phyloP scores from a whole-genome alignment of 2,329 filamentous ascomycete genomes.

The Fusarium sp. region DNA sequence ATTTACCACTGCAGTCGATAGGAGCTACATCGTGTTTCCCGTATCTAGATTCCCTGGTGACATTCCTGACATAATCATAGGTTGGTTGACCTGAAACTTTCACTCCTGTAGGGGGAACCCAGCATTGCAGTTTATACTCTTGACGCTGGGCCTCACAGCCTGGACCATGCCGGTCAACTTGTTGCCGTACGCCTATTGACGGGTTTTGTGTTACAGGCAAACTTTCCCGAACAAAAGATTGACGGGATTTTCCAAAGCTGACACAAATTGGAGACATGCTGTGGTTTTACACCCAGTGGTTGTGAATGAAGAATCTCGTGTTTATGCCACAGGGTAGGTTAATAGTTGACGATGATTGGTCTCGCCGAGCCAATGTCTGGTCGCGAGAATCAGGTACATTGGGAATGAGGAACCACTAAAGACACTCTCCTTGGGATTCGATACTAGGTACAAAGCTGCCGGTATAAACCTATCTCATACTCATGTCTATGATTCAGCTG shows the following conservation, averaged over 20 bases:
- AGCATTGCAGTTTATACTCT: neutral
- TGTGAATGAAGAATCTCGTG: neutral
- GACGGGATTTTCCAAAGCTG: neutral
- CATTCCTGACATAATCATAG: neutral
- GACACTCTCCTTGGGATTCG: no score
- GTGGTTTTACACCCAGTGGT: neutral
- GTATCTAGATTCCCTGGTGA: neutral
- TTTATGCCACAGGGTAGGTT: slow-evolving; percentile 19
- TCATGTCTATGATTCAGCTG: no score
- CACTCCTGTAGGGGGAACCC: neutral
- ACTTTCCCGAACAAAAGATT: neutral
- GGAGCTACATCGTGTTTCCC: neutral
- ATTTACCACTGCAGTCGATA: neutral
- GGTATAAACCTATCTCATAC: no score
- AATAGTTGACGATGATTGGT: no score
- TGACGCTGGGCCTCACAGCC: neutral
- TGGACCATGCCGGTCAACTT: neutral
- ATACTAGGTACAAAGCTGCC: no score
- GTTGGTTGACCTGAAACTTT: neutral
- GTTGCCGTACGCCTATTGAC: no score
- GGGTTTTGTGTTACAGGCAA: neutral
- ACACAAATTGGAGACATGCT: slow-evolving; percentile 3
- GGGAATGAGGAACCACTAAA: no score
- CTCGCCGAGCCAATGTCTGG: no score
- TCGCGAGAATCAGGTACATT: no score